Evolutionary conservation across 2,329 filamentous ascomycete genomes (phyloP).

Genomic region (Curvularia hawaiiensis): DNA sequence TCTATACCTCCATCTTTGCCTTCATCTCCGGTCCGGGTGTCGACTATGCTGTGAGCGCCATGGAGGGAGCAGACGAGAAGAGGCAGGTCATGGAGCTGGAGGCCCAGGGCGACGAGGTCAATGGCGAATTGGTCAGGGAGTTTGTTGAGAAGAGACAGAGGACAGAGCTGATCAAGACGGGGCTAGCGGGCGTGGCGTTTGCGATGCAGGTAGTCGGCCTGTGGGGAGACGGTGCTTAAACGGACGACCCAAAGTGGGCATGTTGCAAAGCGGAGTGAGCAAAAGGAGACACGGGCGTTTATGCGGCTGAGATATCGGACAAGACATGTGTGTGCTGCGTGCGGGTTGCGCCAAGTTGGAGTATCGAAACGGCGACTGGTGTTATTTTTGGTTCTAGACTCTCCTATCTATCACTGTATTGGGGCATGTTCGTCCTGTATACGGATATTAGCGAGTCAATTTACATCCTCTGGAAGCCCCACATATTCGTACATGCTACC

Average conservation of each 20-base stretch:
- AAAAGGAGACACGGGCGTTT: neutral
- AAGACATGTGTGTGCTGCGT: neutral
- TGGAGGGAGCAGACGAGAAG: conserved; percentile 30
- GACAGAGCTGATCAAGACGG: conserved; percentile 50
- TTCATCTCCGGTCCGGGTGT: conserved; percentile 51
- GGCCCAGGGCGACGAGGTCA: conserved; percentile 50
- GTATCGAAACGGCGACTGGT: neutral
- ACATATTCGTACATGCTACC: neutral
- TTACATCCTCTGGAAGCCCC: neutral
- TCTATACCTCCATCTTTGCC: conserved; percentile 79
- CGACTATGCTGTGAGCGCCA: conserved; percentile 42
- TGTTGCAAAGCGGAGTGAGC: neutral
- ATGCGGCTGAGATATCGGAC: neutral
- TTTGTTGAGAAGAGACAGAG: conserved; percentile 51
- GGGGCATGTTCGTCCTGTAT: neutral
- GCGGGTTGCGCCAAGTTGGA: neutral
- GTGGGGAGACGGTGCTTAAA: conserved; percentile 53
- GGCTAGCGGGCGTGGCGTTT: conserved; percentile 52
- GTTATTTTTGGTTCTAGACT: conserved; percentile 2
- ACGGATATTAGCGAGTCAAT: conserved; percentile 2
- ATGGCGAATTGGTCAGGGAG: conserved; percentile 57
- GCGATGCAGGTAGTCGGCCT: conserved; percentile 55
- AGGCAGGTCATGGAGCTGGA: conserved; percentile 35
- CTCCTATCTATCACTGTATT: neutral
- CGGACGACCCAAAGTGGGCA: too few relatives aligned